A percentile compares a stretch with the other conserved stretches of the same genome.
Conservation (phyloP, 352 stramenopile species). For the Phytophthora nicotianae region DNA sequence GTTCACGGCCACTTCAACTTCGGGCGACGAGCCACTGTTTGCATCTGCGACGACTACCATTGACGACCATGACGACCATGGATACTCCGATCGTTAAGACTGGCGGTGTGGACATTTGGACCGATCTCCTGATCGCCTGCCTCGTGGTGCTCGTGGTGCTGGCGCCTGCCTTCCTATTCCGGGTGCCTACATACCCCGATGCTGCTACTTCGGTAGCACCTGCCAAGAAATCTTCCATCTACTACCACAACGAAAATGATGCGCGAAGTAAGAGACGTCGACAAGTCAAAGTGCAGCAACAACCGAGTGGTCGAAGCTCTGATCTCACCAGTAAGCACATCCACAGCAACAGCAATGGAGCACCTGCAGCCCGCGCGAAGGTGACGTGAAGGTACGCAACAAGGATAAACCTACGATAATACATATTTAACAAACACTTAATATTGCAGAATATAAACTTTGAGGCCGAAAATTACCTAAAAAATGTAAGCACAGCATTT, state of each 20-base stretch:
- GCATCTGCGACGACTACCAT: background rate
- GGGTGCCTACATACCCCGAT: constrained; percentile 8
- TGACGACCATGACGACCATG: constrained; percentile 4
- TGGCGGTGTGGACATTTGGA: constrained; percentile 45
- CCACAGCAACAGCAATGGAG: constrained; percentile 1
- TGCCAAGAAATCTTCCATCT: constrained; percentile 2
- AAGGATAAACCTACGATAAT: background rate
- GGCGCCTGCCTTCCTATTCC: constrained; percentile 66
- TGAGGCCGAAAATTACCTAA: background rate
- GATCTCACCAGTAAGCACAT: background rate
- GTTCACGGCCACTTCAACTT: constrained; percentile 15
- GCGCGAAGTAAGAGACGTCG: constrained; percentile 3
- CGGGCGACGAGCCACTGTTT: background rate
- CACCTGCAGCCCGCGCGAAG: constrained; percentile 6
- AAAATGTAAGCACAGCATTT: background rate
- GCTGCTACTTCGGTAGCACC: background rate
- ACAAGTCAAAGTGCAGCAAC: constrained; percentile 16
- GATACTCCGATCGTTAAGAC: background rate
- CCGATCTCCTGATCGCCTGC: constrained; percentile 62
- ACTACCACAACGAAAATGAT: constrained; percentile 5
- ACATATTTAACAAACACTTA: constrained; percentile 12
- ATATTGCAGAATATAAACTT: constrained; percentile 3
- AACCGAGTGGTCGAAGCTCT: constrained; percentile 1
- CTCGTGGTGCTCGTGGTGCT: constrained; percentile 72
- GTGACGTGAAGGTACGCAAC: constrained; percentile 4